Evolutionary conservation across 2,329 filamentous ascomycete genomes (phyloP).

Genomic region (Hymenoscyphus albidus): DNA sequence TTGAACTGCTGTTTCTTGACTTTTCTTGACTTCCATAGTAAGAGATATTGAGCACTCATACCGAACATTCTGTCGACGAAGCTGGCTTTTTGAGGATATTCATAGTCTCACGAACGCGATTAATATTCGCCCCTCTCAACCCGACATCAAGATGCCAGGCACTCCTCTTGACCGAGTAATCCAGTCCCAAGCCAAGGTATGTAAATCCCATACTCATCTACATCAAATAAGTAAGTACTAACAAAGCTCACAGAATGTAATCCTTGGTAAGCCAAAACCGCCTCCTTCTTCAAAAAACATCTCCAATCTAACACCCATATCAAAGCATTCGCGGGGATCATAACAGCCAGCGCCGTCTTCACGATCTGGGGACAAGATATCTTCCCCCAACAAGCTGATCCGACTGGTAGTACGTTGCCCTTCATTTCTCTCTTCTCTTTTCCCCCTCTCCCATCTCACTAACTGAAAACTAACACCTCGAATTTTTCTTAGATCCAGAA

Average conservation of each 20-base stretch:
- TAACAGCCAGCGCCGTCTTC: constrained; percentile 79
- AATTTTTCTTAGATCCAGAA: constrained; percentile 49
- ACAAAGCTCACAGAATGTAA: constrained; percentile 52
- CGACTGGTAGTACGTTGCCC: constrained; percentile 61
- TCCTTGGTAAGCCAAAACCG: constrained; percentile 56
- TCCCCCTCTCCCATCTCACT: too few species aligned
- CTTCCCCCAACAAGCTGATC: constrained; percentile 71
- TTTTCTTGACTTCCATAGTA: neutral
- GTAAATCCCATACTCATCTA: neutral
- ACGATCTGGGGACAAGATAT: constrained; percentile 79
- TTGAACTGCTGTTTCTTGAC: neutral
- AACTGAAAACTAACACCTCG: neutral
- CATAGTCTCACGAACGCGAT: neutral
- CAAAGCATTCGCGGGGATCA: constrained; percentile 72
- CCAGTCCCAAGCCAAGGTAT: neutral
- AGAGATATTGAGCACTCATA: neutral
- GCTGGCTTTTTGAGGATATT: neutral
- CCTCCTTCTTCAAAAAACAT: neutral
- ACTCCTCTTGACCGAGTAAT: constrained; percentile 1
- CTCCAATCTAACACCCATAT: neutral
- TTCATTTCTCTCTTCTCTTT: neutral
- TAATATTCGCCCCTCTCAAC: neutral
- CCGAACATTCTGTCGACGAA: neutral
- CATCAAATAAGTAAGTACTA: constrained; percentile 10
- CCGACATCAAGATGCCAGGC: constrained; percentile 2